These are phyloP conservation scores for Dovyalis caffra DNA, from an alignment of 345 rosid genomes.

Conservation along the genomic window DNA sequence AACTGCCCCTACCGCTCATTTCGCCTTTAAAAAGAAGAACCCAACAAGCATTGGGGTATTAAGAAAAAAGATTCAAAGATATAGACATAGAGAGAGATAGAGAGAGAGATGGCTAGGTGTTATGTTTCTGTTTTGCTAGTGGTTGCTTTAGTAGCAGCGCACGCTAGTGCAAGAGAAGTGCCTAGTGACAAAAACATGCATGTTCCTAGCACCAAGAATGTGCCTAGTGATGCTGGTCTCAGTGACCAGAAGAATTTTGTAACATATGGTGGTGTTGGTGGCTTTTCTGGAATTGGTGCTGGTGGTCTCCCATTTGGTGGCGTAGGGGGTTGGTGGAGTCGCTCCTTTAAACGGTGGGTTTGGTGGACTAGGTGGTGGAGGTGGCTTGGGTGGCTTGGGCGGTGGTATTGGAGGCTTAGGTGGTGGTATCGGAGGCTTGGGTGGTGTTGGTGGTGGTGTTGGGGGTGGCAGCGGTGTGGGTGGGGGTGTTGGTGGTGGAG, in stretches of 20 bases:
- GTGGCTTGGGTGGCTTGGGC: slow-evolving; percentile 20
- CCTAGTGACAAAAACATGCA: not conserved
- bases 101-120: slow-evolving; percentile 39
- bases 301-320: slow-evolving; percentile 28
- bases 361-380: slow-evolving; percentile 20
- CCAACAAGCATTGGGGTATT: not conserved
- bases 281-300: slow-evolving; percentile 55
- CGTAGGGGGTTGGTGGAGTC: slow-evolving; percentile 27
- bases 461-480: slow-evolving; percentile 22
- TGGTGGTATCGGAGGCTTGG: slow-evolving; percentile 2
- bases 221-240: slow-evolving; percentile 40
- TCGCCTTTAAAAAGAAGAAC: slow-evolving; percentile 26
- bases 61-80: not conserved
- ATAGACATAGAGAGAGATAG: too few species aligned
- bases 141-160: slow-evolving; percentile 35
- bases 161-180: slow-evolving; percentile 17
- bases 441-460: slow-evolving; percentile 18
- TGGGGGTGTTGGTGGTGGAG: not conserved
- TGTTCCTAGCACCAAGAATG: slow-evolving; percentile 36
- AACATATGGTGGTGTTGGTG: slow-evolving; percentile 65
- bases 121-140: slow-evolving; percentile 22
- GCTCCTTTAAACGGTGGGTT: slow-evolving; percentile 29
- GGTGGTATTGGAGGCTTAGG: slow-evolving; percentile 16
- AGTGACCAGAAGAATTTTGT: slow-evolving; percentile 70
- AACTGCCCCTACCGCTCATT: slow-evolving; percentile 24